A percentile compares a stretch with the other conserved stretches of the same genome.
Evolutionary conservation across 805 yeast genomes (phyloP).

Genomic region (Candida bentonensis): DNA sequence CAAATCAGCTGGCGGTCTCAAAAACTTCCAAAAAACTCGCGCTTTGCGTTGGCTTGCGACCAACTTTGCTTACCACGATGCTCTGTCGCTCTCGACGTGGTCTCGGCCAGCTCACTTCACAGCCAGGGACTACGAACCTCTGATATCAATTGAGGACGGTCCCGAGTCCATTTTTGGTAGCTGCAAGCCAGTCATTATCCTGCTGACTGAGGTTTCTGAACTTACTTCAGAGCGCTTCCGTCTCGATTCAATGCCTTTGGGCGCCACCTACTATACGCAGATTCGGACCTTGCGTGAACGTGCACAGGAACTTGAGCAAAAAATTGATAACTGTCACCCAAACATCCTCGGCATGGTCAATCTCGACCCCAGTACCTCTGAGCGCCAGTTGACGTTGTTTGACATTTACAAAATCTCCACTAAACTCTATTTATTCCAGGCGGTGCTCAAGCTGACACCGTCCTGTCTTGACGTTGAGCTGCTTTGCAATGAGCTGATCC

Average conservation of each 20-base stretch:
- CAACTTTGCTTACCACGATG: constrained; percentile 68
- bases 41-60: constrained; percentile 57
- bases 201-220: constrained; percentile 55
- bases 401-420: constrained; percentile 58
- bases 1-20: constrained; percentile 46
- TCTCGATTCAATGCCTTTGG: constrained; percentile 20
- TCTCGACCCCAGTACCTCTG: constrained; percentile 33
- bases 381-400: constrained; percentile 52
- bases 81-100: constrained; percentile 41
- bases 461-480: constrained; percentile 48
- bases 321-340: constrained; percentile 38
- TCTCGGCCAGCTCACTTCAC: constrained; percentile 46
- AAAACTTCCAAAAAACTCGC: constrained; percentile 32
- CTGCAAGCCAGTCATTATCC: constrained; percentile 45
- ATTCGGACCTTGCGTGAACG: constrained; percentile 9
- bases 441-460: constrained; percentile 44
- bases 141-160: constrained; percentile 29
- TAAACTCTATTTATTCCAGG: constrained; percentile 48
- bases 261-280: not conserved
- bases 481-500: constrained; percentile 36
- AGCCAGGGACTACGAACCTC: constrained; percentile 40
- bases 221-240: constrained; percentile 23
- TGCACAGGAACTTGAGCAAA: constrained; percentile 27
- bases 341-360: constrained; percentile 31
- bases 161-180: constrained; percentile 60